These are phyloP conservation scores for Euphorbia schlechtendalii DNA, from an alignment of 441 rosid genomes.

Conservation along the genomic window DNA sequence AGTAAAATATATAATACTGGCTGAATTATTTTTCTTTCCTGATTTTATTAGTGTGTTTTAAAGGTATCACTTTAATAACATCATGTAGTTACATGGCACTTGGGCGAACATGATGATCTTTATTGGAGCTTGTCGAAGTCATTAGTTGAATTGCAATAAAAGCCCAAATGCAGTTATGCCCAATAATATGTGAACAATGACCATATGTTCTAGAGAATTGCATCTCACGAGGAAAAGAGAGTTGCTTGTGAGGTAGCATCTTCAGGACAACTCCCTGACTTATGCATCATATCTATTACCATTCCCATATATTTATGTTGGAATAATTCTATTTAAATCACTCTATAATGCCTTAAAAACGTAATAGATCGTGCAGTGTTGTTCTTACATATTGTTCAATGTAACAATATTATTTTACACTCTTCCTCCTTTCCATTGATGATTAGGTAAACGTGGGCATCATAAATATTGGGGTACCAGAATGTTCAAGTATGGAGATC, in stretches of 20 bases:
- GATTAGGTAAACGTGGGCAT: slow-evolving; percentile 83
- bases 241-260: too few species aligned
- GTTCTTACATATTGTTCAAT: background rate
- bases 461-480: slow-evolving; percentile 98
- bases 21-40: background rate
- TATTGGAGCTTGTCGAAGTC: background rate
- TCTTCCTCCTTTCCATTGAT: slow-evolving; percentile 12
- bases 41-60: background rate
- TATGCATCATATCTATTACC: background rate
- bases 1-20: slow-evolving; percentile 1
- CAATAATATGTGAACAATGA: background rate
- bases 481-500: slow-evolving; percentile 92
- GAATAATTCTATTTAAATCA: background rate
- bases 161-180: background rate
- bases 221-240: background rate
- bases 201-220: background rate
- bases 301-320: background rate
- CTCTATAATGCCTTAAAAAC: background rate
- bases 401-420: slow-evolving; percentile 1
- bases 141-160: background rate
- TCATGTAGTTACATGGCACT: background rate
- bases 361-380: background rate
- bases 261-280: background rate
- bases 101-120: background rate
- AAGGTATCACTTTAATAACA: background rate